phyloP scores from a whole-genome alignment of 1,284 basidiomycete species.

The Rhodotorula sp. region DNA sequence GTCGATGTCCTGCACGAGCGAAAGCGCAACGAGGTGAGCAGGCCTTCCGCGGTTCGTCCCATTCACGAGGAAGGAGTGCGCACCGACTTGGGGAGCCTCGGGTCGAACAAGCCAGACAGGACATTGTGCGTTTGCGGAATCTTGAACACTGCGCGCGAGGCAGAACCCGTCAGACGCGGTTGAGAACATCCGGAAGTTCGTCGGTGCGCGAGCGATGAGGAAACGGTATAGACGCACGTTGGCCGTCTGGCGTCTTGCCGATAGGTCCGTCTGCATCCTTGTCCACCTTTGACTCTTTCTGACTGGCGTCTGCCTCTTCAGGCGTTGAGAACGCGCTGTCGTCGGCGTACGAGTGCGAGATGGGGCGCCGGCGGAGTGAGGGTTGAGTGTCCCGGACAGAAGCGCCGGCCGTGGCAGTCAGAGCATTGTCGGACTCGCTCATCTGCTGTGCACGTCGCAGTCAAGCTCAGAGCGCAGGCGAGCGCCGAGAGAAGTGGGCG shows the following conservation, averaged over 20 bases:
- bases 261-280: slow-evolving; percentile 55
- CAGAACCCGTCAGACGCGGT: not conserved
- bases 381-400: too few species aligned
- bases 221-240: slow-evolving; percentile 57
- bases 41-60: not conserved
- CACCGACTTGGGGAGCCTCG: slow-evolving; percentile 75
- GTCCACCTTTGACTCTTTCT: not conserved
- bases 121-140: slow-evolving; percentile 96
- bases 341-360: too few species aligned
- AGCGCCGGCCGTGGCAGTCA: too few species aligned
- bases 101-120: slow-evolving; percentile 83
- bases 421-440: too few species aligned
- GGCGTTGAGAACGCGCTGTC: too few species aligned
- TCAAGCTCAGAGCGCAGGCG: too few species aligned
- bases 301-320: too few species aligned
- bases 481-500: too few species aligned
- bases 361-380: too few species aligned
- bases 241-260: slow-evolving; percentile 80
- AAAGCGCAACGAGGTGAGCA: not conserved
- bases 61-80: not conserved
- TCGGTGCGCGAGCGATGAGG: not conserved
- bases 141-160: slow-evolving; percentile 66
- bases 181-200: not conserved
- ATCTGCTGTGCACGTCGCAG: too few species aligned
- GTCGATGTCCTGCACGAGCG: slow-evolving; percentile 63